Evolutionary conservation across 2,329 filamentous ascomycete species (phyloP), one percentile per base, ranked within the genome.

Genomic region (Trichoderma gracile): DNA sequence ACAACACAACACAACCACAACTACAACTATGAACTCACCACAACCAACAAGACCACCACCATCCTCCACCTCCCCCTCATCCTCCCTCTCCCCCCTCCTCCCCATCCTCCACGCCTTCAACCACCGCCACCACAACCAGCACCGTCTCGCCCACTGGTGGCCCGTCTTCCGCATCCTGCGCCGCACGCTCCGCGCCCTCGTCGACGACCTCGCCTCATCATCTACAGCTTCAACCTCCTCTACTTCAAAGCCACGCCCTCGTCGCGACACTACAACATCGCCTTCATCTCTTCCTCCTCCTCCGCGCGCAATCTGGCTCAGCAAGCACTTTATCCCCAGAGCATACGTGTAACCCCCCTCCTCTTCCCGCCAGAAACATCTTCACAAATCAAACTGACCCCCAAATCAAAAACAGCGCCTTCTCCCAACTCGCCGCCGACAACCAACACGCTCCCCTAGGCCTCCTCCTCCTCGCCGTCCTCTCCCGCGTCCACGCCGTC

Each of bases 71-170:
- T 17, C 56, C 33, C 59, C 71, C 47, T 67, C 71, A 59, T 66
- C 69, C 54, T 68, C 72, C 2, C 72, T 82, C 38, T 70, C 79
- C 21, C 74, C 84, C 2, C 72, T 82, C 30, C 70, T 79, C 30
- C 74, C 84, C 56, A 78, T 93, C 53, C 85, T 97, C 50, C 82
- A 89, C 71, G 84, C 90, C 69, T 85, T 96, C 71, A 86, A 89
- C 76, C 88, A 92, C 74, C 91, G 93, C 71, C 95, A 97, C 80
- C 89, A 88, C 73, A 98, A 97, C 79, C 94, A 98, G 78, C 94
- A 98, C 76, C 88, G 88, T 63, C 82, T 84, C 67, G 85, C 88
- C 33, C 86, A 87, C 73, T 99, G 94, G 94, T 98, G 91, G 86
- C 74, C 78, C 17, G 85, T 87, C 71, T 86, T 97, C 67, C 84